Evolutionary conservation across 2,329 filamentous ascomycete species (phyloP), one percentile per base, ranked within the genome.

Genomic region (Alternaria longipes): DNA sequence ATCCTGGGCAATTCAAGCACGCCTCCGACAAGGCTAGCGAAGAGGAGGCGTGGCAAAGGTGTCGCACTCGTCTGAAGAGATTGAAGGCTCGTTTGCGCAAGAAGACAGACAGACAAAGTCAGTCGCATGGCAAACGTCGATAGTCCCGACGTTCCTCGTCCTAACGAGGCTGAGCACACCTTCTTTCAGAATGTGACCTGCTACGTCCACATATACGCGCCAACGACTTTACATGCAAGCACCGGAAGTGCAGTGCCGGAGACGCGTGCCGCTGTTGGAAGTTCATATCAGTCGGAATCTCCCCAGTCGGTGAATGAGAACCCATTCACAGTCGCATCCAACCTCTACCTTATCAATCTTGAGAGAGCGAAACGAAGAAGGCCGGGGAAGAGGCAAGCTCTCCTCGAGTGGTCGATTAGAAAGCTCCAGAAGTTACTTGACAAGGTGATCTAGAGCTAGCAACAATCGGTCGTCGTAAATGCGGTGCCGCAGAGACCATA

Each of bases 1-100:
- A 68, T 51, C 71, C 71, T 3, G 72, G 72, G 7, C 44, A 60
- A 1, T 75, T 75, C 36, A 66, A 62, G 24, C 53, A 64, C 46
- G 34, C 64, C 4, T 47, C 56, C 8, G 59, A 61, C 30, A 61
- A 42, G 9, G 56, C 53, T n/a, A 46, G 20, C 51, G 62, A 69
- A 9, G 50, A 60, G 5, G 68, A 73, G 12, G 67, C 63, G 16
- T 75, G 66, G 72, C 57, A 71, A 47, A 62, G 72, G 34, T 66
- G 62, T 45, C 55, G 65, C 12, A 44, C 64, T 42, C 56, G 62
- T 14, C 54, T 65, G 40, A 64, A 57, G 51, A 68, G 63, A 56
- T 45, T 68, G 24, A 54, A 52, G 42, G 49, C 49, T 12, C 52
- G 41, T 46, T 9, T 63, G 22, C 20, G 40, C 12, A 50, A 24